A percentile compares a stretch with the other conserved stretches of the same genome.
phyloP scores from a whole-genome alignment of 2,329 filamentous ascomycete genomes.

The Aspergillus tubingensis region DNA sequence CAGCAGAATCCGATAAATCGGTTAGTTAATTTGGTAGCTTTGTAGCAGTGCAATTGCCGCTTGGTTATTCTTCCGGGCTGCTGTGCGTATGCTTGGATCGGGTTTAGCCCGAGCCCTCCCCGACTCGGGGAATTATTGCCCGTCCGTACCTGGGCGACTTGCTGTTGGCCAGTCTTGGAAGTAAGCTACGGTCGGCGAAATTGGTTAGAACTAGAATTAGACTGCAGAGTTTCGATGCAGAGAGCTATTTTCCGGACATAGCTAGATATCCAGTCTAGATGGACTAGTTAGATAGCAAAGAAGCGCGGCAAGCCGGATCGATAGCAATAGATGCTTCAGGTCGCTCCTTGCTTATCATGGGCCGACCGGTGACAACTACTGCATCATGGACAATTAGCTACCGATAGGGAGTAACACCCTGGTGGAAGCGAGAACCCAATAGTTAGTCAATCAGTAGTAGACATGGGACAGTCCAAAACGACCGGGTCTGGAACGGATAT shows the following conservation, averaged over 20 bases:
- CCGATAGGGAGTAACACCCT: too few species aligned
- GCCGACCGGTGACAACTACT: background rate
- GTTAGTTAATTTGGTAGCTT: background rate
- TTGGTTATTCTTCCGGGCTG: background rate
- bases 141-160: background rate
- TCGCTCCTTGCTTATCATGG: background rate
- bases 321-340: background rate
- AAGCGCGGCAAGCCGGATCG: background rate
- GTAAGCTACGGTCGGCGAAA: background rate
- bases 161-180: too few species aligned
- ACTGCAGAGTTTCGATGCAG: background rate
- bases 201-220: too few species aligned
- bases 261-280: too few species aligned
- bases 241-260: background rate
- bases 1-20: background rate
- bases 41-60: too few species aligned
- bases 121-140: constrained; percentile 4
- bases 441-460: background rate
- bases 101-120: constrained; percentile 2
- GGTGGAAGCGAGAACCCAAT: background rate
- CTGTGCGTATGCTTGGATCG: constrained; percentile 1
- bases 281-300: too few species aligned
- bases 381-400: too few species aligned
- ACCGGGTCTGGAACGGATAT: constrained; percentile 2
- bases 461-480: background rate